Evolutionary conservation across 2,329 filamentous ascomycete genomes (phyloP).

Genomic region (Verticillium alfalfae): DNA sequence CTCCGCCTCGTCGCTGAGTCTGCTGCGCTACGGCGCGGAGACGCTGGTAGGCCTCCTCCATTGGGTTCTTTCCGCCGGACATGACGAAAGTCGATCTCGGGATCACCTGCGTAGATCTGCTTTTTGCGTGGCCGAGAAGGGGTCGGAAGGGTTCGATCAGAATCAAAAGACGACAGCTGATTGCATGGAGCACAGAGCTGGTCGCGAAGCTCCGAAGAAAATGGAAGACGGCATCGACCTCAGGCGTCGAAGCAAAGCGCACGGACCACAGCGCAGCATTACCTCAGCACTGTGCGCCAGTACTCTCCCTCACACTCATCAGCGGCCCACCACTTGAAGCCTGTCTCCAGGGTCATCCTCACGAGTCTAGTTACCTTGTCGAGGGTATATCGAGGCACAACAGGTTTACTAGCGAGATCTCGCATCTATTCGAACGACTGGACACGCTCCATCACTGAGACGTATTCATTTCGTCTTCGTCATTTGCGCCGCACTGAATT

Average conservation of each 20-base stretch:
- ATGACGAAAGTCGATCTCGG: not conserved
- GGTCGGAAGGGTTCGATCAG: not conserved
- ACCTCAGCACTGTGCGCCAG: not conserved
- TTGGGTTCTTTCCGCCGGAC: slow-evolving; percentile 23
- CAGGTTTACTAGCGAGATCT: too few relatives aligned
- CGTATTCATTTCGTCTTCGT: too few relatives aligned
- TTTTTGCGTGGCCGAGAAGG: not conserved
- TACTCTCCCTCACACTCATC: not conserved
- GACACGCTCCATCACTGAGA: too few relatives aligned
- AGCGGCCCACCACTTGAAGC: not conserved
- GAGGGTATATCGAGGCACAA: too few relatives aligned
- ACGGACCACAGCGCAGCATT: not conserved
- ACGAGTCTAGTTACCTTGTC: too few relatives aligned
- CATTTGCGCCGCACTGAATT: too few relatives aligned
- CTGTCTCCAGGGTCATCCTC: too few relatives aligned
- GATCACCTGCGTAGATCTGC: not conserved
- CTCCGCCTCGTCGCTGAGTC: slow-evolving; percentile 31
- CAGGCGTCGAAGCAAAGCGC: not conserved
- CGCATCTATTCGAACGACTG: too few relatives aligned
- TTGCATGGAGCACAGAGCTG: not conserved
- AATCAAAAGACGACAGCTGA: not conserved
- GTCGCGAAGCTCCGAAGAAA: not conserved
- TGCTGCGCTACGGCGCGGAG: slow-evolving; percentile 42
- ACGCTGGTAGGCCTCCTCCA: slow-evolving; percentile 46
- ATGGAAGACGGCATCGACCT: not conserved